Evolutionary conservation across 139 green algal species (phyloP).

Genomic region (Ettlia oleoabundans): DNA sequence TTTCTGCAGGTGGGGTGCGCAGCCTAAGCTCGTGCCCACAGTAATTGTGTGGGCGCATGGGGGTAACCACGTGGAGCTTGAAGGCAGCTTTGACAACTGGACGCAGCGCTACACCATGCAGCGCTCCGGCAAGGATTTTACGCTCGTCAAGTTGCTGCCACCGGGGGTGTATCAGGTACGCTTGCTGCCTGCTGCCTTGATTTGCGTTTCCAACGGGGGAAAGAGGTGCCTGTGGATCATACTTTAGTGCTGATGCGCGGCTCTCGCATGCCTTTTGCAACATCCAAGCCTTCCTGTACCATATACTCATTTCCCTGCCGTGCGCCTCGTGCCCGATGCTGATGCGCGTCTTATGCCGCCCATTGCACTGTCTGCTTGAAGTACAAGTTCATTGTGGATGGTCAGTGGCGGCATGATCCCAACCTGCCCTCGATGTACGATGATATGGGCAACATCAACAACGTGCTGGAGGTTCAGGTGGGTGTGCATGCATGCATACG

Average conservation of each 20-base stretch:
- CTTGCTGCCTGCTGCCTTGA: too few relatives aligned
- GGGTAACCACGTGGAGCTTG: conserved; percentile 88
- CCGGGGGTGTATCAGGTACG: conserved; percentile 92
- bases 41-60: conserved; percentile 91
- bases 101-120: conserved; percentile 77
- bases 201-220: too few relatives aligned
- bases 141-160: conserved; percentile 93
- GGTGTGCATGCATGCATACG: background rate
- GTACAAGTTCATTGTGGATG: conserved; percentile 99
- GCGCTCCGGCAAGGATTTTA: conserved; percentile 91
- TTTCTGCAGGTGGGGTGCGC: conserved; percentile 42
- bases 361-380: conserved; percentile 45
- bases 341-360: background rate
- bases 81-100: conserved; percentile 98
- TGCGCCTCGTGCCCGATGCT: background rate
- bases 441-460: conserved; percentile 98
- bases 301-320: too few relatives aligned
- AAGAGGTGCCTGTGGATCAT: too few relatives aligned
- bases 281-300: too few relatives aligned
- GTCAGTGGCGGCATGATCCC: conserved; percentile 95
- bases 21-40: conserved; percentile 85
- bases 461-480: conserved; percentile 92
- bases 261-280: too few relatives aligned
- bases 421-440: conserved; percentile 97
- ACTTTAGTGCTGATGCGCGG: too few relatives aligned